These are phyloP conservation scores for Acanthamoeba castellanii DNA, from an alignment of 208 protist species.

Conservation along the genomic window DNA sequence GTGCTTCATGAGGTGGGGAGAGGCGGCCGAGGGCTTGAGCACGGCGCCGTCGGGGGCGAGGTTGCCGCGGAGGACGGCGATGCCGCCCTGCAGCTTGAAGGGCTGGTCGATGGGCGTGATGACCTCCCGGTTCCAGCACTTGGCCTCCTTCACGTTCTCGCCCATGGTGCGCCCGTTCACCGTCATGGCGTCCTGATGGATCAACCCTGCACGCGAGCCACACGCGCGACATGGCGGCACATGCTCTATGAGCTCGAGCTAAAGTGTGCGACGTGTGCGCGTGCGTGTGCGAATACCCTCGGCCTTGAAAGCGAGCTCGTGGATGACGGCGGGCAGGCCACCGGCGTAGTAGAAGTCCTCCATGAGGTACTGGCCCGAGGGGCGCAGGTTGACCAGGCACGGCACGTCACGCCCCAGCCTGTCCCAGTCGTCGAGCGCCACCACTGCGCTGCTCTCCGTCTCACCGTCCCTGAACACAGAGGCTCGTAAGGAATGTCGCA, in stretches of 20 bases:
- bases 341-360: conserved; percentile 25
- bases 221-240: too few species aligned
- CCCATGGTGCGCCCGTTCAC: not conserved
- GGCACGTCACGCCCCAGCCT: not conserved
- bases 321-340: conserved; percentile 6
- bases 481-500: too few species aligned
- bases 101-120: not conserved
- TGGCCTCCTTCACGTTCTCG: not conserved
- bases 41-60: not conserved
- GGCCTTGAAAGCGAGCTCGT: not conserved
- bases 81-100: not conserved
- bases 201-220: not conserved
- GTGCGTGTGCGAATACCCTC: too few species aligned
- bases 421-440: not conserved
- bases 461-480: not conserved
- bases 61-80: not conserved
- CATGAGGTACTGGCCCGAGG: not conserved
- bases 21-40: not conserved
- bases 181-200: not conserved
- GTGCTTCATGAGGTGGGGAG: conserved; percentile 8
- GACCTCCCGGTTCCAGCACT: conserved; percentile 5
- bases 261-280: too few species aligned
- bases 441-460: not conserved
- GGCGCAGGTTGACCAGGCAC: not conserved
- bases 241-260: too few species aligned